Base-by-base conservation (phyloP, 805 yeast species). In the Kluyveromyces nonfermentans region DNA sequence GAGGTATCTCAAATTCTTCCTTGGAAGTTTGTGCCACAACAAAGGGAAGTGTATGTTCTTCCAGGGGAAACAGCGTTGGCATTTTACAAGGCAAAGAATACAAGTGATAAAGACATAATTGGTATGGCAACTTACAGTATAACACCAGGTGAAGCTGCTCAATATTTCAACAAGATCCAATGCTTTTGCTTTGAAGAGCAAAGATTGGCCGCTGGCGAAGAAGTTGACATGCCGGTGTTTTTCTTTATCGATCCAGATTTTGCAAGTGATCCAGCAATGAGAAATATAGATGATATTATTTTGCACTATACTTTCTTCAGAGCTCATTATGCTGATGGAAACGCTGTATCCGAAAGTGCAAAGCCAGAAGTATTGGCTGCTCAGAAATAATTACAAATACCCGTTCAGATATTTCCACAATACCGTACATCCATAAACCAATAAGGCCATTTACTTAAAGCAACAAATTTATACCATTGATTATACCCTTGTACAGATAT, bases 91-190 rank as follows among this genome's bases (percentile, higher is more conserved):
- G 98, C 98, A 19, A 85, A 81, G 63, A 93, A 93, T 59, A 70
- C 70, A 47, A 78, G 95, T 36, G 81, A 82, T 47, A 85, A 85
- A 54, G 97, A 93, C 60, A 85, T 93, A 36, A 86, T 93, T 42
- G 98, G 98, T 7, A 93, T 93, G 95, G 98, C 98, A 2, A 93
- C 98, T 0, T 93, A 93, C 63, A 83, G 95, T 5, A 96, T 93
- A 40, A 78, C 95, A 0, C 98, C 98, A 0, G 97, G 93, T 52
- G 90, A 86, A 55, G 95, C 93, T 6, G 95, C 97, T 0, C 96
- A 87, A 5, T 93, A 90, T 65, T 93, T 93, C 70, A 87, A 87
- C 69, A 93, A 93, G 65, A 93, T 93, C 57, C 98, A 93, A 64
- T 93, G 98, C 64, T 93, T 93, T 68, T 93, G 98, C 60, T 93